Evolutionary conservation across 495 filamentous ascomycete genomes (phyloP).

Genomic region (Niebla homalea): DNA sequence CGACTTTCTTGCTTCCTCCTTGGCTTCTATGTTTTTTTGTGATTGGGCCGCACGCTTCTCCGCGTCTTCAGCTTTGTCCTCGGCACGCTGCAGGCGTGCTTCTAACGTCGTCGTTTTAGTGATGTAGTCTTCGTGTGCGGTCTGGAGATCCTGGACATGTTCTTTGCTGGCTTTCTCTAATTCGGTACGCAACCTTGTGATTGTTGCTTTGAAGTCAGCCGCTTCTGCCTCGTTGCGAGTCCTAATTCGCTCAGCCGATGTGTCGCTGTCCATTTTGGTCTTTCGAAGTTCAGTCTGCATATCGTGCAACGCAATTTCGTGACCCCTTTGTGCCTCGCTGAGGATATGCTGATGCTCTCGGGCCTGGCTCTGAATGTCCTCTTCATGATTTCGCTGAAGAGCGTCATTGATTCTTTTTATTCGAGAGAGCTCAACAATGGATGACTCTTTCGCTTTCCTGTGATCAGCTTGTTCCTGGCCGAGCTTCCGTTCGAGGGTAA

Average conservation of each 20-base stretch:
- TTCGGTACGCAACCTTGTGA: slow-evolving; percentile 44
- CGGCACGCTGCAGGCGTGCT: slow-evolving; percentile 24
- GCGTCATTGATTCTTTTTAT: slow-evolving; percentile 58
- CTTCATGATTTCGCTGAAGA: slow-evolving; percentile 56
- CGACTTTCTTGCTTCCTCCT: slow-evolving; percentile 50
- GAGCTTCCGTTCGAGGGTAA: slow-evolving; percentile 55
- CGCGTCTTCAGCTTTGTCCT: slow-evolving; percentile 26
- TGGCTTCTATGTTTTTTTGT: slow-evolving; percentile 30
- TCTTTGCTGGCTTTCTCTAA: slow-evolving; percentile 41
- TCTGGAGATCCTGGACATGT: slow-evolving; percentile 46
- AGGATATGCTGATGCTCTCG: slow-evolving; percentile 33
- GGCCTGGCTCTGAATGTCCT: slow-evolving; percentile 35
- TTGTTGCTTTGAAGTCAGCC: slow-evolving; percentile 46
- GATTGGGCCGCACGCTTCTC: slow-evolving; percentile 22
- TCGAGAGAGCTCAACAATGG: slow-evolving; percentile 46
- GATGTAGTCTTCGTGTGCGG: slow-evolving; percentile 40
- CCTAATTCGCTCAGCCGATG: slow-evolving; percentile 30
- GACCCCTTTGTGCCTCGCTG: slow-evolving; percentile 32
- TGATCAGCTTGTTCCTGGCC: slow-evolving; percentile 68
- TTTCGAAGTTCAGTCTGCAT: slow-evolving; percentile 35
- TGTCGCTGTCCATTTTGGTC: slow-evolving; percentile 38
- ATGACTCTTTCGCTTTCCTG: slow-evolving; percentile 55
- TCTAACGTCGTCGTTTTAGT: slow-evolving; percentile 36
- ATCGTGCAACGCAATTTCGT: slow-evolving; percentile 35
- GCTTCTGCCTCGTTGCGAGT: slow-evolving; percentile 47